Evolutionary conservation across 768 basidiomycete species (phyloP).

Genomic region (Rhizopogon vesiculosus): DNA sequence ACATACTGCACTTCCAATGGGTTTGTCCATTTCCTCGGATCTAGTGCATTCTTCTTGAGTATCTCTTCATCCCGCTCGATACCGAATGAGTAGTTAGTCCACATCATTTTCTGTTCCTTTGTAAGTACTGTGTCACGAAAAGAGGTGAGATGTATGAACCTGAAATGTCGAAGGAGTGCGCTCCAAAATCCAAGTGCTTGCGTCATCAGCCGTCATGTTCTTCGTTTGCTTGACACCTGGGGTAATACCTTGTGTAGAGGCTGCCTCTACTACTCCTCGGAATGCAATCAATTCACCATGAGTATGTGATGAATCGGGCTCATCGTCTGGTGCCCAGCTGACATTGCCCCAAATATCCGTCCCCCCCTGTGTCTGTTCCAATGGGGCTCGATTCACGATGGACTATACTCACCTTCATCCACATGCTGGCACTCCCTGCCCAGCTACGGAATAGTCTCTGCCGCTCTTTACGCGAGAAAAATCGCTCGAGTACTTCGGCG

Average conservation of each 20-base stretch:
- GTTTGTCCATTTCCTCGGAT: constrained; percentile 89
- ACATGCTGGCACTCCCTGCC: constrained; percentile 92
- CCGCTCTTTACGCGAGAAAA: constrained; percentile 88
- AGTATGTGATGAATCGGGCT: constrained; percentile 43
- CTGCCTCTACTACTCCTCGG: constrained; percentile 30
- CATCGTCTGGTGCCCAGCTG: constrained; percentile 78
- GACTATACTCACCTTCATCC: constrained; percentile 68
- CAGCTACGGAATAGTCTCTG: constrained; percentile 89
- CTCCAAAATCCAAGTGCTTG: constrained; percentile 73
- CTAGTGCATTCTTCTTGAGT: constrained; percentile 61
- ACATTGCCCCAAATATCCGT: constrained; percentile 78
- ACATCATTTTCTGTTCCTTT: constrained; percentile 65
- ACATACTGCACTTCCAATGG: constrained; percentile 73
- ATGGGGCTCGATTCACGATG: no score
- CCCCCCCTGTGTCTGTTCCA: constrained; percentile 53
- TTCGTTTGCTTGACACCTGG: constrained; percentile 14
- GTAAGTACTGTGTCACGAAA: background rate
- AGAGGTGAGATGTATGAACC: constrained; percentile 29
- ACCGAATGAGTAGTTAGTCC: constrained; percentile 82
- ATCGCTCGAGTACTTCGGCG: constrained; percentile 66
- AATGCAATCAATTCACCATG: constrained; percentile 87
- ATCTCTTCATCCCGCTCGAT: constrained; percentile 72
- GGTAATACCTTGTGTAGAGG: constrained; percentile 1
- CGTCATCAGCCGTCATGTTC: constrained; percentile 80
- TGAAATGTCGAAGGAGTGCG: constrained; percentile 84